Conservation (phyloP, 352 stramenopile genomes). For the Globisporangium irregulare region DNA sequence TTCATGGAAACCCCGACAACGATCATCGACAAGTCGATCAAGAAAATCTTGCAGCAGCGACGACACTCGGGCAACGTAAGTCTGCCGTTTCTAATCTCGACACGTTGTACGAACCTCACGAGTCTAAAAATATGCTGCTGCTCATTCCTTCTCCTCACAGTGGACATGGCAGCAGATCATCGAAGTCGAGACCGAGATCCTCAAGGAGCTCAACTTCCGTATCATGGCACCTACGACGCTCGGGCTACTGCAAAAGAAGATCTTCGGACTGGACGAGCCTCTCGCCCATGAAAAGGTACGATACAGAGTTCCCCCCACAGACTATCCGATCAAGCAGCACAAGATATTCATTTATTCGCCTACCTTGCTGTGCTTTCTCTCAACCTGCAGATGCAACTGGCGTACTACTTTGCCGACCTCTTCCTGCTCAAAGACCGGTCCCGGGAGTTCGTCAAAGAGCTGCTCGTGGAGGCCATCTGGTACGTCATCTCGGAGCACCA, state of each 20-base stretch:
- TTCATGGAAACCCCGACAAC: slow-evolving; percentile 62
- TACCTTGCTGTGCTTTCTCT: neutral
- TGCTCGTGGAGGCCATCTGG: slow-evolving; percentile 59
- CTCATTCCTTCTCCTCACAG: slow-evolving; percentile 19
- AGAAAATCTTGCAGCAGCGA: slow-evolving; percentile 55
- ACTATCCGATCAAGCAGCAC: neutral
- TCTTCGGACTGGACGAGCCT: slow-evolving; percentile 24
- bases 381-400: slow-evolving; percentile 33
- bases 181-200: slow-evolving; percentile 37
- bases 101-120: neutral
- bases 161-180: slow-evolving; percentile 72
- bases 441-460: slow-evolving; percentile 38
- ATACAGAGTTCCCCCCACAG: neutral
- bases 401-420: slow-evolving; percentile 59
- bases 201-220: slow-evolving; percentile 47
- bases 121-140: neutral
- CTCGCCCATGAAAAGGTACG: slow-evolving; percentile 11
- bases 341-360: neutral
- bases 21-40: slow-evolving; percentile 56
- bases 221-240: slow-evolving; percentile 53
- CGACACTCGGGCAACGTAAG: slow-evolving; percentile 61
- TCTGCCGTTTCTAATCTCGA: neutral
- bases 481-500: slow-evolving; percentile 48
- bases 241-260: slow-evolving; percentile 36
- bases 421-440: slow-evolving; percentile 44